Evolutionary conservation across 371 early-diverging fungal species (phyloP).

Genomic region (Mortierella polycephala): DNA sequence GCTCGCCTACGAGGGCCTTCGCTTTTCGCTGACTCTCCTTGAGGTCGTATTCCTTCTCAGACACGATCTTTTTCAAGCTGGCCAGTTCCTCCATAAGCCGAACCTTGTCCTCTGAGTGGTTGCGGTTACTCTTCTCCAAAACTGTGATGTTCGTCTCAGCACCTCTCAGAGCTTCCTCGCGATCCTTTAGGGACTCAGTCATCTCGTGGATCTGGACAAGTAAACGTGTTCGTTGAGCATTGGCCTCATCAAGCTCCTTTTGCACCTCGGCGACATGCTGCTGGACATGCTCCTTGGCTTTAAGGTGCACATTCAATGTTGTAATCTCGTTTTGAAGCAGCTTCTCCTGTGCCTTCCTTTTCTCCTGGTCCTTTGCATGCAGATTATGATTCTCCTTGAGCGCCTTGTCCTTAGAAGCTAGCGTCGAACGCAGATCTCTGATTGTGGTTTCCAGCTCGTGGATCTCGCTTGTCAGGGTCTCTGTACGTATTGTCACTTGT

Average conservation of each 20-base stretch:
- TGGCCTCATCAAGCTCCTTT: slow-evolving; percentile 22
- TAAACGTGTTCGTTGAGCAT: slow-evolving; percentile 7
- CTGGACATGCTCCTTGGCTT: slow-evolving; percentile 20
- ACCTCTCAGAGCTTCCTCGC: slow-evolving; percentile 3
- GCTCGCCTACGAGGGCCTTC: slow-evolving; percentile 8
- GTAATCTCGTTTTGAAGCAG: slow-evolving; percentile 14
- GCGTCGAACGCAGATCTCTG: slow-evolving; percentile 14
- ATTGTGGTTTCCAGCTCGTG: slow-evolving; percentile 26
- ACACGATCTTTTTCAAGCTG: slow-evolving; percentile 2
- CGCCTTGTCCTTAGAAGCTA: slow-evolving; percentile 8
- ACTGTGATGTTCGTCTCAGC: slow-evolving; percentile 4
- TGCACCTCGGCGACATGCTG: slow-evolving; percentile 3
- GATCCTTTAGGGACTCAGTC: background rate
- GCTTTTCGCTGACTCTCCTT: slow-evolving; percentile 11
- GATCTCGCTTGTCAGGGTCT: slow-evolving; percentile 30
- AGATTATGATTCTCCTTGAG: slow-evolving; percentile 10
- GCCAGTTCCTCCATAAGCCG: slow-evolving; percentile 1
- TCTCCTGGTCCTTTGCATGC: background rate
- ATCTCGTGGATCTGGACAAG: slow-evolving; percentile 18
- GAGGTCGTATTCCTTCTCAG: slow-evolving; percentile 21
- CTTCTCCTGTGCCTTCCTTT: background rate
- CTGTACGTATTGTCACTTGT: slow-evolving; percentile 12
- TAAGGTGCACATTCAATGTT: slow-evolving; percentile 9
- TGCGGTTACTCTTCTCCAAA: slow-evolving; percentile 15
- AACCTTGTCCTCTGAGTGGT: background rate